phyloP scores from a whole-genome alignment of 2,329 filamentous ascomycete genomes.

The Zymoseptoria tritici region DNA sequence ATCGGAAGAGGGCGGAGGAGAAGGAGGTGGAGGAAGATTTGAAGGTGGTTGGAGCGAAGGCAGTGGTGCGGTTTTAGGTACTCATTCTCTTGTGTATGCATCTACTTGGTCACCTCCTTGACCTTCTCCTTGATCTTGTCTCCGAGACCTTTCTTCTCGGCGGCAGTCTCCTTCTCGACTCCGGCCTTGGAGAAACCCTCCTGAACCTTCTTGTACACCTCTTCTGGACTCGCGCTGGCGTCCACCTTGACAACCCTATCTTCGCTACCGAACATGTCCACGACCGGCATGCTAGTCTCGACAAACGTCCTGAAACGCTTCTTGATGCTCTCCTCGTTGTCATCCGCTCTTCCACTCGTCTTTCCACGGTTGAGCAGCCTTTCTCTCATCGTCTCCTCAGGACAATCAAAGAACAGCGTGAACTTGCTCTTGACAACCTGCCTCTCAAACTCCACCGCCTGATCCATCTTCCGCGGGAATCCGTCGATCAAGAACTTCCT shows the following conservation, averaged over 20 bases:
- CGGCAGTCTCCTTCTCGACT: slow-evolving; percentile 14
- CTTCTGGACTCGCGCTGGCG: slow-evolving; percentile 60
- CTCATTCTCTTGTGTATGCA: background rate
- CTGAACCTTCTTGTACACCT: slow-evolving; percentile 52
- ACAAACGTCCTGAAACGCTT: slow-evolving; percentile 93
- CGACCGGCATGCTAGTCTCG: slow-evolving; percentile 96
- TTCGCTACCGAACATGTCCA: slow-evolving; percentile 71
- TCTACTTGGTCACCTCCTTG: background rate
- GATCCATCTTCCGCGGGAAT: slow-evolving; percentile 95
- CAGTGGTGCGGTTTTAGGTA: too few species aligned
- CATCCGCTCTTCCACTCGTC: slow-evolving; percentile 84
- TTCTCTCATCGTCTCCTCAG: slow-evolving; percentile 79
- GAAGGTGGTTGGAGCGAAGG: too few species aligned
- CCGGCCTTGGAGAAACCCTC: slow-evolving; percentile 41
- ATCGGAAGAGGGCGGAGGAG: background rate
- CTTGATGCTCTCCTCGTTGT: slow-evolving; percentile 91
- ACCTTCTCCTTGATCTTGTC: background rate
- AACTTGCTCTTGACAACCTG: slow-evolving; percentile 75
- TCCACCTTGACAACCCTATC: slow-evolving; percentile 73
- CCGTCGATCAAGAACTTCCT: slow-evolving; percentile 71
- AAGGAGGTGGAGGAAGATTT: background rate
- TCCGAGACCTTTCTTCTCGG: background rate
- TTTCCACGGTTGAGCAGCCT: slow-evolving; percentile 81
- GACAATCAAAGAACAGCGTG: slow-evolving; percentile 90
- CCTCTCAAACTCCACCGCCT: slow-evolving; percentile 89